Conservation (phyloP, 768 basidiomycete genomes). For the Pleurotus platypus region DNA sequence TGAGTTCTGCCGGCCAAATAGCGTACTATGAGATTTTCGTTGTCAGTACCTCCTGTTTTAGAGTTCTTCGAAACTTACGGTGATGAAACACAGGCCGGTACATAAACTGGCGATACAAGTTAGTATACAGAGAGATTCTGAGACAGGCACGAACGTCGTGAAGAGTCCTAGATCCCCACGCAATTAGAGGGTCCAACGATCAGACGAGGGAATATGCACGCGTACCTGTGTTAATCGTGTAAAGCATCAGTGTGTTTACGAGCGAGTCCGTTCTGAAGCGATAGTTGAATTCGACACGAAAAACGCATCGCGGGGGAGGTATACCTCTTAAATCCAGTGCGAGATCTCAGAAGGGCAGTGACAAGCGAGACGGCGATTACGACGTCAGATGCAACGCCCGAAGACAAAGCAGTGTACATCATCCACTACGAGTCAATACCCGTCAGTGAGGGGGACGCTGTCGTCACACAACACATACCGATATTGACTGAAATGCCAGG, state of each 20-base stretch:
- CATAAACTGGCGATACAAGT: not conserved
- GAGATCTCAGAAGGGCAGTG: conserved; percentile 32
- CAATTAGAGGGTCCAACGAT: not conserved
- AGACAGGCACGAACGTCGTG: not conserved
- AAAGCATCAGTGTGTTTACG: conserved; percentile 39
- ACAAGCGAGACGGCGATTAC: conserved; percentile 38
- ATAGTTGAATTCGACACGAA: not conserved
- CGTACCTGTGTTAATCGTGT: conserved; percentile 38
- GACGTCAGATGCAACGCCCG: conserved; percentile 41
- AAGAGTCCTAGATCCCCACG: conserved; percentile 12
- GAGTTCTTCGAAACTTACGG: conserved; percentile 17
- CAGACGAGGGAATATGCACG: not conserved
- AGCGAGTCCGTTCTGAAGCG: conserved; percentile 32
- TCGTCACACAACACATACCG: not conserved
- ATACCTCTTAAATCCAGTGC: conserved; percentile 32
- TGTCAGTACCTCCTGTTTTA: not conserved
- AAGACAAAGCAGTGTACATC: conserved; percentile 25
- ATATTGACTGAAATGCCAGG: not conserved
- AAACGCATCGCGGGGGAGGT: not conserved
- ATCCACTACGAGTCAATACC: conserved; percentile 17
- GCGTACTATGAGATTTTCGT: conserved; percentile 24
- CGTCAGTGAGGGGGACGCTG: not conserved
- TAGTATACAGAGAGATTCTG: conserved; percentile 7
- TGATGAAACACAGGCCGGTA: conserved; percentile 23
- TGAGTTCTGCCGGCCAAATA: conserved; percentile 40